A percentile compares a stretch with the other conserved stretches of the same genome.
Conservation (phyloP, 2,329 filamentous ascomycete genomes). For the Paraphoma sp. region DNA sequence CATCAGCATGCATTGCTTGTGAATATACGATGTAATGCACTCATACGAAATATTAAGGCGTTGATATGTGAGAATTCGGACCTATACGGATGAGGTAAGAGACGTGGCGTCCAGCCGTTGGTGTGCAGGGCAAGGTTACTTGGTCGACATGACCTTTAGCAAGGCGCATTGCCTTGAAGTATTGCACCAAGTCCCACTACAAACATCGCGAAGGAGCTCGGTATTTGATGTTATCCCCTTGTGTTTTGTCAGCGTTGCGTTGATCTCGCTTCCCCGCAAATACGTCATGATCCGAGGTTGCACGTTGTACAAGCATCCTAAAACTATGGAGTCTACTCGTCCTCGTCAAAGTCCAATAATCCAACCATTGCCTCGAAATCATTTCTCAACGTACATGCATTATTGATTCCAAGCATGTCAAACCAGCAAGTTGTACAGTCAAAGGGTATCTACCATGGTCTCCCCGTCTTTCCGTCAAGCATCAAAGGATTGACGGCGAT, state of each 20-base stretch:
- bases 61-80: too few relatives aligned
- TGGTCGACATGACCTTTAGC: too few relatives aligned
- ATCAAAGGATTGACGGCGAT: conserved; percentile 57
- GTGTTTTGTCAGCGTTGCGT: not conserved
- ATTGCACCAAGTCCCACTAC: too few relatives aligned
- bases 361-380: not conserved
- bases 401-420: conserved; percentile 18
- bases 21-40: too few relatives aligned
- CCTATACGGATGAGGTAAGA: too few relatives aligned
- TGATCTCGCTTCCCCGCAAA: conserved; percentile 16
- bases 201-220: too few relatives aligned
- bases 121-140: too few relatives aligned
- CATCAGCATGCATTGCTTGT: too few relatives aligned
- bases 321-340: not conserved
- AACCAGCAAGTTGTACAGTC: conserved; percentile 32
- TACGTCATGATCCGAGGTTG: conserved; percentile 25
- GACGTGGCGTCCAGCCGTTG: too few relatives aligned
- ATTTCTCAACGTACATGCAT: not conserved
- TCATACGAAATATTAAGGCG: too few relatives aligned
- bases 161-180: too few relatives aligned
- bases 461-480: conserved; percentile 54
- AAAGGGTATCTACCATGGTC: conserved; percentile 58
- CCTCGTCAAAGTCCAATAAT: not conserved
- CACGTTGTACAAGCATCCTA: not conserved
- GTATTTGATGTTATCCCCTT: too few relatives aligned